Conservation (phyloP, 2,329 filamentous ascomycete species). For the Aspergillus quadricinctus region DNA sequence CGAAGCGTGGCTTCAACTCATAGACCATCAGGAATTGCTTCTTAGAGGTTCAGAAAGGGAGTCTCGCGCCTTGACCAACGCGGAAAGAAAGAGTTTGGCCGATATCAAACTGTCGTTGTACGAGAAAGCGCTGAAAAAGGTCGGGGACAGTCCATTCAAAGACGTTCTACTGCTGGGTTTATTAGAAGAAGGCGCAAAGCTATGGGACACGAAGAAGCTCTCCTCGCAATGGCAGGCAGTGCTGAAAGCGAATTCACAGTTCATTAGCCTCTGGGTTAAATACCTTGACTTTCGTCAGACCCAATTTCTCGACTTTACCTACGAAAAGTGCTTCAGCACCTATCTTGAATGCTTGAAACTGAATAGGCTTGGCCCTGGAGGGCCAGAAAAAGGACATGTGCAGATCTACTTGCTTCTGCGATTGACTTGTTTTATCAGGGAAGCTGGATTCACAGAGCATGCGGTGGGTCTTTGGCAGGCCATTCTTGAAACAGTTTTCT, state of each 20-base stretch:
- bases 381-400: constrained; percentile 29
- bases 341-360: constrained; percentile 56
- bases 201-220: constrained; percentile 66
- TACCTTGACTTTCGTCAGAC: constrained; percentile 70
- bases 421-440: constrained; percentile 66
- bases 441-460: constrained; percentile 74
- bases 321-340: constrained; percentile 59
- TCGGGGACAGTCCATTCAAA: constrained; percentile 44
- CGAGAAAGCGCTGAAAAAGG: constrained; percentile 66
- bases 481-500: constrained; percentile 67
- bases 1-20: constrained; percentile 71
- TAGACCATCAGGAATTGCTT: constrained; percentile 69
- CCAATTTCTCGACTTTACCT: constrained; percentile 61
- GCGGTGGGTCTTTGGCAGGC: constrained; percentile 81
- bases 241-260: constrained; percentile 52
- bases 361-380: constrained; percentile 20
- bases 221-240: constrained; percentile 62
- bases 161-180: constrained; percentile 63
- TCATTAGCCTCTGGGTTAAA: constrained; percentile 65
- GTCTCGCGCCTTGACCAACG: constrained; percentile 45
- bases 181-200: constrained; percentile 67
- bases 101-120: constrained; percentile 78
- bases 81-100: constrained; percentile 65
- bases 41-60: constrained; percentile 44
- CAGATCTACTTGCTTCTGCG: constrained; percentile 70